Base-by-base conservation (phyloP, 257 asterid genomes). In the Knoxia roxburghii region DNA sequence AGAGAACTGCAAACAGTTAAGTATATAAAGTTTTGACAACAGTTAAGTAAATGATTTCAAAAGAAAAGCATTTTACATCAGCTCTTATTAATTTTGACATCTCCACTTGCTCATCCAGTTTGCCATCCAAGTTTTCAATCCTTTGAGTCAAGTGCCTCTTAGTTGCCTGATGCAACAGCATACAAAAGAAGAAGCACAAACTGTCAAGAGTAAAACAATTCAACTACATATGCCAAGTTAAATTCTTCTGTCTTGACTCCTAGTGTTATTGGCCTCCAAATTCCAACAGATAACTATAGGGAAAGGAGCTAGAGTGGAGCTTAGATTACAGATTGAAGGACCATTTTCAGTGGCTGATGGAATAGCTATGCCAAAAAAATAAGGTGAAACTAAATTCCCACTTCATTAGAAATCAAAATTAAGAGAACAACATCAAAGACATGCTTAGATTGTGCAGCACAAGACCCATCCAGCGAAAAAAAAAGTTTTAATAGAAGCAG, bases 131-230 rank as follows among this genome's bases (percentile, higher is more conserved):
- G 62, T 88, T 93, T 82, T 86, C 95, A 67, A 90, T 90, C 77
- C 99, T 79, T 77, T 93, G 99, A 9, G 99, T 90, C 78, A 93
- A 81, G 80, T 93, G 96, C 79, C 78, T 83, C 80, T 93, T 93
- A 56, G 99, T 74, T 18, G 95, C 96, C 96, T 89, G 75, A 58
- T 33, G 40, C 71, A 54, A 72, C 52, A 52, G 12, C n/a, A n/a
- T n/a, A n/a, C n/a, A n/a, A n/a, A n/a, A n/a, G n/a, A n/a, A n/a
- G n/a, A n/a, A n/a, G n/a, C n/a, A 37, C n/a, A 3, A 33, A 6
- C 37, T 41, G 30, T 60, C 50, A 51, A 9, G 46, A 35, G 51
- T 40, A 33, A 35, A 60, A n/a, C 20, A n/a, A 20, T 20, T 6
- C 50, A 48, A 48, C 21, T 3, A 3, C 9, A 37, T 37, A 9